Conservation (phyloP, 2,329 filamentous ascomycete species). For the Lojkania enalia region DNA sequence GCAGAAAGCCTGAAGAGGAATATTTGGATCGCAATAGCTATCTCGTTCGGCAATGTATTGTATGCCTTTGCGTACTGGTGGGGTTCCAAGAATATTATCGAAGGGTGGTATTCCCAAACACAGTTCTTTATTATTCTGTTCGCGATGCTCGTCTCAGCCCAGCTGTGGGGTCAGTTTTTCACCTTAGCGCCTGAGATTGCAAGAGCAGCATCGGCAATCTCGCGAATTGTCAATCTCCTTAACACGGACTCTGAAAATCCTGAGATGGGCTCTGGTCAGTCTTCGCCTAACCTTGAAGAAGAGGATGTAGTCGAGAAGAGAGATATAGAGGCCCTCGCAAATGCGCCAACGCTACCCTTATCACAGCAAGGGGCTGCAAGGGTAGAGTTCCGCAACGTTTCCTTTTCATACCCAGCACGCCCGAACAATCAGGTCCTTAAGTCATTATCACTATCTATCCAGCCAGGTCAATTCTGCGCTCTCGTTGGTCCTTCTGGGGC, state of each 20-base stretch:
- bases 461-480: constrained; percentile 63
- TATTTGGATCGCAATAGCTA: constrained; percentile 63
- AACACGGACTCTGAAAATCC: constrained; percentile 38
- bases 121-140: constrained; percentile 74
- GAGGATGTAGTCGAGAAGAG: constrained; percentile 56
- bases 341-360: constrained; percentile 54
- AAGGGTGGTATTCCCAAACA: constrained; percentile 67
- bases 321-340: constrained; percentile 38
- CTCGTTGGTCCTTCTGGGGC: constrained; percentile 68
- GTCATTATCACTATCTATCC: constrained; percentile 60
- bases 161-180: constrained; percentile 75
- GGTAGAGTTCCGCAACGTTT: constrained; percentile 61
- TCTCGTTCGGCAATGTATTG: constrained; percentile 66
- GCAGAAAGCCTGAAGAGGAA: constrained; percentile 58
- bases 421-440: constrained; percentile 61
- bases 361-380: constrained; percentile 64
- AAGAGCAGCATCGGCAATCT: constrained; percentile 63
- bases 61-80: constrained; percentile 82
- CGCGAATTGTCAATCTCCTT: constrained; percentile 76
- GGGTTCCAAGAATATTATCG: constrained; percentile 71
- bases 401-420: constrained; percentile 68
- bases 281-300: constrained; percentile 78
- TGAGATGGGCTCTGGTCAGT: constrained; percentile 90
- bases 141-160: constrained; percentile 71
- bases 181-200: constrained; percentile 75